Evolutionary conservation across 306 rosid species (phyloP).

Genomic region (Lithocarpus polystachyus): DNA sequence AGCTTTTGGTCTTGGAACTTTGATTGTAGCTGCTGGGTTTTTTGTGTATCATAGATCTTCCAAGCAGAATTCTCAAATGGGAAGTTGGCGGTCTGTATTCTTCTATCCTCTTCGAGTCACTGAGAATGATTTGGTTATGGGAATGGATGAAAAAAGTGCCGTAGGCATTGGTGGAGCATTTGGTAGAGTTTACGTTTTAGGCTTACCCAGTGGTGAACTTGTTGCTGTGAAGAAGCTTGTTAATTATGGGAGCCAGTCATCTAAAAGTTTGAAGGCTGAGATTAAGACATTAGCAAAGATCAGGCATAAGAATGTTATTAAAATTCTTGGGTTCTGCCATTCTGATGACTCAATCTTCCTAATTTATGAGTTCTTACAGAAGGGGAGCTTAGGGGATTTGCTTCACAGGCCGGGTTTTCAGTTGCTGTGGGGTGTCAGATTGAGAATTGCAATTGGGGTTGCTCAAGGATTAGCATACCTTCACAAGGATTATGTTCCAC

Average conservation of each 20-base stretch:
- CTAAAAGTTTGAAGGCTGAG: conserved; percentile 71
- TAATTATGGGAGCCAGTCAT: conserved; percentile 68
- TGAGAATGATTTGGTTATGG: conserved; percentile 75
- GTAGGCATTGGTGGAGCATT: conserved; percentile 62
- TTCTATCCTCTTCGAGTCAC: conserved; percentile 91
- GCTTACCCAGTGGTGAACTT: conserved; percentile 75
- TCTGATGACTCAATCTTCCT: conserved; percentile 78
- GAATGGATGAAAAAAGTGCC: conserved; percentile 81
- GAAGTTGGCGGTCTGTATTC: conserved; percentile 73
- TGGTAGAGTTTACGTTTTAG: conserved; percentile 67
- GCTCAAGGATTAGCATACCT: conserved; percentile 93
- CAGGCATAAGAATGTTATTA: conserved; percentile 82
- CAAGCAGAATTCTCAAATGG: conserved; percentile 42
- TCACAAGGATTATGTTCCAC: conserved; percentile 88
- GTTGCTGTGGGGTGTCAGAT: conserved; percentile 66
- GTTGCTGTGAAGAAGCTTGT: conserved; percentile 84
- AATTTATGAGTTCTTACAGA: conserved; percentile 73
- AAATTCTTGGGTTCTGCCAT: conserved; percentile 83
- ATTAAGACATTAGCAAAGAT: conserved; percentile 86
- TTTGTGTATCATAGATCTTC: conserved; percentile 47
- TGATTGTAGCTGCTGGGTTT: conserved; percentile 58
- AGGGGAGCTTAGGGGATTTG: conserved; percentile 84
- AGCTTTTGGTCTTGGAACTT: conserved; percentile 64
- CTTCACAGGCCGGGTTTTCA: conserved; percentile 47
- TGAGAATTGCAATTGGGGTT: conserved; percentile 77